phyloP scores from a whole-genome alignment of 331 rosid species.

The Telfairia occidentalis region DNA sequence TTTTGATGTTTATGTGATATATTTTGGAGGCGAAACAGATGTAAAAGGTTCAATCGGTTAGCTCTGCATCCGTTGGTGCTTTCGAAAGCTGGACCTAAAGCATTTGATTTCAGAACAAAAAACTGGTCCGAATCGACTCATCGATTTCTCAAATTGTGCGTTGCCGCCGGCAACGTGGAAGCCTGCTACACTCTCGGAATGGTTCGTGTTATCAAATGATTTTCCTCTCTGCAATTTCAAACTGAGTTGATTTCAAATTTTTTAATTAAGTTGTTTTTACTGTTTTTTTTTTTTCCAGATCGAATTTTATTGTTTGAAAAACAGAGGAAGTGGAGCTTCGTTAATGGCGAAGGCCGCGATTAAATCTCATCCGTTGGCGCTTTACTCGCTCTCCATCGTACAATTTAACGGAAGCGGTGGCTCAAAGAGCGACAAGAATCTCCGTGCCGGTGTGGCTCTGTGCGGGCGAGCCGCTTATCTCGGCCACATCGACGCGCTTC shows the following conservation, averaged over 20 bases:
- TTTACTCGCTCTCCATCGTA: conserved; percentile 80
- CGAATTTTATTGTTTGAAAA: conserved; percentile 73
- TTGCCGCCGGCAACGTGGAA: conserved; percentile 54
- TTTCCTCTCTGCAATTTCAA: neutral
- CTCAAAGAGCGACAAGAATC: conserved; percentile 45
- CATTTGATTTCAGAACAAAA: conserved; percentile 30
- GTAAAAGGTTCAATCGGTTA: conserved; percentile 54
- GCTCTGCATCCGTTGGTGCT: conserved; percentile 48
- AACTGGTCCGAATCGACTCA: conserved; percentile 63
- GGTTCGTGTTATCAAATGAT: conserved; percentile 30
- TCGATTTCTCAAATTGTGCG: conserved; percentile 48
- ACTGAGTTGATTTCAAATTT: neutral
- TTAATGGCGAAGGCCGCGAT: conserved; percentile 84
- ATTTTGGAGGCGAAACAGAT: conserved; percentile 25
- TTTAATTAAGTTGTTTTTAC: neutral
- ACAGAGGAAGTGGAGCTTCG: conserved; percentile 55
- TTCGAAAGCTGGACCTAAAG: conserved; percentile 43
- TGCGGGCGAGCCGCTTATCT: conserved; percentile 65
- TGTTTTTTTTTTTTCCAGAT: conserved; percentile 28
- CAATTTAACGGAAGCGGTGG: conserved; percentile 94
- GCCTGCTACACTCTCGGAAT: conserved; percentile 82
- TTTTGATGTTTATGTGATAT: neutral
- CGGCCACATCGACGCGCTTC: conserved; percentile 74
- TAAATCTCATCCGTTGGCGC: conserved; percentile 55
- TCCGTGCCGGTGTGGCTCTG: conserved; percentile 62